These are phyloP conservation scores for Yarrowia galli DNA, from an alignment of 1,139 yeast genomes.

Conservation along the genomic window DNA sequence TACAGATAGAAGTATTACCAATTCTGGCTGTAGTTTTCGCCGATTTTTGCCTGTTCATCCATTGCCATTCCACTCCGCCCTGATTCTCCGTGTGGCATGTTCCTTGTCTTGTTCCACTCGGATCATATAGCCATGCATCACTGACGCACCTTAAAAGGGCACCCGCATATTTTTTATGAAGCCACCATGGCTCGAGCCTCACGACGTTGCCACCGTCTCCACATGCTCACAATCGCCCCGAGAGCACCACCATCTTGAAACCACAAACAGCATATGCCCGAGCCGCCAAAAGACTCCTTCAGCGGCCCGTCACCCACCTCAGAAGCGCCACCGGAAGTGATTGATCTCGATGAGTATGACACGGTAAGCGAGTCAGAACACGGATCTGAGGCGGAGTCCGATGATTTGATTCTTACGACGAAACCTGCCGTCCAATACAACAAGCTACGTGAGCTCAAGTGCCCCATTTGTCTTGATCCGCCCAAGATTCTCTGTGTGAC, in stretches of 20 bases:
- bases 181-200: background rate
- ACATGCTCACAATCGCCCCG: background rate
- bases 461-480: conserved; percentile 20
- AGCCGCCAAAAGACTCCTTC: background rate
- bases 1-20: too few species aligned
- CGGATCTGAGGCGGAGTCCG: background rate
- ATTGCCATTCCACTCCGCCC: too few species aligned
- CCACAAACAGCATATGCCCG: background rate
- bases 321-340: background rate
- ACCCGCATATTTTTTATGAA: background rate
- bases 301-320: background rate
- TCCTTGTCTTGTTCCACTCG: background rate
- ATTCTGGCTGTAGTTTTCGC: too few species aligned
- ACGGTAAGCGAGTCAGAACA: background rate
- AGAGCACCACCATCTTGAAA: background rate
- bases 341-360: conserved; percentile 9
- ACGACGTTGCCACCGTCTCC: conserved; percentile 8
- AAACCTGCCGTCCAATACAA: background rate
- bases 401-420: conserved; percentile 1
- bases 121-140: background rate
- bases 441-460: conserved; percentile 6
- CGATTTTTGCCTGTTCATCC: too few species aligned
- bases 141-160: background rate
- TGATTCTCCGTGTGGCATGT: too few species aligned
- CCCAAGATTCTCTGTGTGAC: conserved; percentile 13